Percentiles rank a stretch among this genome's conserved stretches.
Conservation (phyloP, 352 stramenopile genomes). For the Pythium sukuiense region DNA sequence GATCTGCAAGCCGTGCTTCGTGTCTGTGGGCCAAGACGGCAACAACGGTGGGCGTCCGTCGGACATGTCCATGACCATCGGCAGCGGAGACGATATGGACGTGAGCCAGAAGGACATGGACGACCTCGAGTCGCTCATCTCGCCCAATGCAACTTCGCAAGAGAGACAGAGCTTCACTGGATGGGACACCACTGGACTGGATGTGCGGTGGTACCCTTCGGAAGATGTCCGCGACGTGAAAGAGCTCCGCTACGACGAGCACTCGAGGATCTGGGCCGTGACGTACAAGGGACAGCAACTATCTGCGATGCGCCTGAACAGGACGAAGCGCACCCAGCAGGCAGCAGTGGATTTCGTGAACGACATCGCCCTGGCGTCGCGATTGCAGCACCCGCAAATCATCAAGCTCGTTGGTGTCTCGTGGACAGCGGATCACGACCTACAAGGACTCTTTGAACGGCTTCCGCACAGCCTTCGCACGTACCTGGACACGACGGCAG, state of each 20-base stretch:
- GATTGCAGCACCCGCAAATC: constrained; percentile 28
- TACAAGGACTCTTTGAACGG: constrained; percentile 29
- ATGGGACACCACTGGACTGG: constrained; percentile 13
- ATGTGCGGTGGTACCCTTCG: constrained; percentile 11
- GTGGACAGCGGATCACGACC: constrained; percentile 18
- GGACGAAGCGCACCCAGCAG: constrained; percentile 7
- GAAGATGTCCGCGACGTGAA: constrained; percentile 10
- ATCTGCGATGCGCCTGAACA: constrained; percentile 18
- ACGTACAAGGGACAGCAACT: constrained; percentile 3
- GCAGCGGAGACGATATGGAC: constrained; percentile 6
- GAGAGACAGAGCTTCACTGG: constrained; percentile 4
- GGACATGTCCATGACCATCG: constrained; percentile 8
- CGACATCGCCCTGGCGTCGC: constrained; percentile 29
- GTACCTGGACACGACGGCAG: constrained; percentile 16
- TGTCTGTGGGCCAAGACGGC: background rate
- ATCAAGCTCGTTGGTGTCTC: constrained; percentile 28
- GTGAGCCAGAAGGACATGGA: constrained; percentile 23
- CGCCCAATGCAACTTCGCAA: constrained; percentile 3
- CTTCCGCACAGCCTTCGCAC: constrained; percentile 26
- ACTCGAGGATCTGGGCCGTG: constrained; percentile 21
- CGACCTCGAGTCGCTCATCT: constrained; percentile 24
- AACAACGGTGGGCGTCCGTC: background rate
- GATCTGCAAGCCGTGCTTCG: constrained; percentile 20
- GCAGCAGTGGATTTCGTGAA: constrained; percentile 25
- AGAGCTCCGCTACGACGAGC: constrained; percentile 6